Evolutionary conservation across 148 eudicot genomes (phyloP), one percentile per base, ranked within the genome.

Genomic region (Rhododendron vialii): DNA sequence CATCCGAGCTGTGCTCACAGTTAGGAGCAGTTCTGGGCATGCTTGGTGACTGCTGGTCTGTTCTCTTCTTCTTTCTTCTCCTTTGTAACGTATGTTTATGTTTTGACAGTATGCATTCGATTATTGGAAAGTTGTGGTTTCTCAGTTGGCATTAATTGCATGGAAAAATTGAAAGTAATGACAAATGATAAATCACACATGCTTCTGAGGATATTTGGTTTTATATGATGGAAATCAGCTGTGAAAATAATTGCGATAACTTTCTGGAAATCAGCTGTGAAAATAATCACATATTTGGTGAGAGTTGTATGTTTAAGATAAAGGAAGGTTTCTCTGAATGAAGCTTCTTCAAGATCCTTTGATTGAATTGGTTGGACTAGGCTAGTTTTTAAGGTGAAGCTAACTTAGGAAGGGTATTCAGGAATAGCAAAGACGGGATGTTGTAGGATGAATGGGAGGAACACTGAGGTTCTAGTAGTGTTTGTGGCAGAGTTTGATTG

Each of bases 11-110:
- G 87, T 94, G 96, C 89, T 95, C 99, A 69, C 99, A 96, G 88
- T 90, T 96, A 33, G 99, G 99, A 84, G 99, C 98, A 71, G 98
- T 95, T 53, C 87, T 96, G 89, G 99, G 99, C 43, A 94, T 93
- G 93, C 96, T 96, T 59, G 99, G 99, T 81, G 99, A 96, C 90
- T 96, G 99, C 92, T 94, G 98, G 99, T 96, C 59, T 81, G 94
- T 78, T 41, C 84, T 86, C 28, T 88, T 30, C 86, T 81, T 80
- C 47, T 22, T 67, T 80, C 35, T 80, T 84, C 65, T 86, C 69
- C 13, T 57, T 17, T 30, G 15, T 50, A n/a, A 17, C 14, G 3
- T 76, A 12, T 85, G 61, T 53, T 9, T 18, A 28, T 84, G 4
- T 50, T 20, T 24, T 35, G 9, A 2, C 18, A 22, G 24, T 43